Base-by-base conservation (phyloP, 345 rosid species). In the Erysimum cheiranthoides region DNA sequence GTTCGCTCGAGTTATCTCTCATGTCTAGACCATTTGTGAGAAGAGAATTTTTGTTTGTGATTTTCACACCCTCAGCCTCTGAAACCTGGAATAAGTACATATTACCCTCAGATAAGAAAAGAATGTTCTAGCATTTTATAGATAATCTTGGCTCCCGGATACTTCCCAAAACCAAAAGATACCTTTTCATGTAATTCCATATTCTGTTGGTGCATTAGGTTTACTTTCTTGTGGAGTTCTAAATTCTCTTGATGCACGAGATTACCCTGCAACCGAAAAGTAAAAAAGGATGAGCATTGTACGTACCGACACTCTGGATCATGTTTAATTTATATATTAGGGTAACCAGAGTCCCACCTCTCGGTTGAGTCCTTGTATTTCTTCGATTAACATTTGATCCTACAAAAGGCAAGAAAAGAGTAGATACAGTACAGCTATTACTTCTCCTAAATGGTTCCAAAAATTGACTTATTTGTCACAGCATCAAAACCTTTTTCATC, bases 121-220 rank as follows among this genome's bases (percentile, higher is more conserved):
- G 38, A 75, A 39, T 17, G 63, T 61, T 62, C 38, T 63, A 81
- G 38, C 71, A 31, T 68, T 66, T 47, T 27, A 61, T 68, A 63
- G 43, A 50, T 38, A 14, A 47, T 68, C 35, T 51, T 54, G 36
- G 32, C 13, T 14, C 18, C 32, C 34, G 42, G 21, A 42, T 27
- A 25, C 47, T 50, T 27, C 17, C 11, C 2, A 12, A 27, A 74
- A 16, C 43, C 30, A 10, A 14, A 40, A 50, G 1, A 21, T 88
- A 89, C 93, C 93, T 90, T 86, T 69, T 73, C 82, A 36, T 71
- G 81, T 58, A 87, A 70, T 64, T 82, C 89, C 74, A 68, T 72
- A 34, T 89, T 87, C 81, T 91, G 92, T 66, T 79, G 85, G 61
- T 62, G 51, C 31, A 81, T 57, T 69, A 84, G 74, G 74, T 76